Conservation (phyloP, 2,329 filamentous ascomycete species). For the Penicillium sp. region DNA sequence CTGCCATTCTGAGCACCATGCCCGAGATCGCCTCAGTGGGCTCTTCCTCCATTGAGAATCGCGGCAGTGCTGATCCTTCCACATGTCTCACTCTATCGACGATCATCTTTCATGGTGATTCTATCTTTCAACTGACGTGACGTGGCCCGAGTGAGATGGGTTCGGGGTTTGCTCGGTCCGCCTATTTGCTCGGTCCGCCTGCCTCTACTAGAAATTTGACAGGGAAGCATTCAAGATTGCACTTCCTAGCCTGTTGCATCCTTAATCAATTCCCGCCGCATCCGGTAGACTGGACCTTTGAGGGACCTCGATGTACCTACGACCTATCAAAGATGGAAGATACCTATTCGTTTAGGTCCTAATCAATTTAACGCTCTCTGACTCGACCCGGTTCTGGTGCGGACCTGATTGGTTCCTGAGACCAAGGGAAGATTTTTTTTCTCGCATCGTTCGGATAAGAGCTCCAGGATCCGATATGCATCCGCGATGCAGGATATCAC, state of each 20-base stretch:
- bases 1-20: not conserved
- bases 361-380: not conserved
- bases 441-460: not conserved
- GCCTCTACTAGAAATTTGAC: not conserved
- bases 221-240: not conserved
- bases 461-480: not conserved
- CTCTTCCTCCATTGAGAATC: not conserved
- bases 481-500: not conserved
- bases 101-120: not conserved
- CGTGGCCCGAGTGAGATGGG: not conserved
- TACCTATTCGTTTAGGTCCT: not conserved
- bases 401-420: not conserved
- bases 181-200: not conserved
- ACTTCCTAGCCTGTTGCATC: not conserved
- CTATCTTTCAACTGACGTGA: not conserved
- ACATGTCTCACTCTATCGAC: conserved; percentile 11
- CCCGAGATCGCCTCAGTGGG: not conserved
- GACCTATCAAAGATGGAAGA: not conserved
- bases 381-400: not conserved
- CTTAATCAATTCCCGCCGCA: not conserved
- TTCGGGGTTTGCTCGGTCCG: not conserved
- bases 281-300: not conserved
- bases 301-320: not conserved
- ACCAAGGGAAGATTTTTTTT: not conserved
- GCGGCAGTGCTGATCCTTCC: conserved; percentile 11